Evolutionary conservation across 2,329 filamentous ascomycete genomes (phyloP).

Genomic region (Penicillium sp.): DNA sequence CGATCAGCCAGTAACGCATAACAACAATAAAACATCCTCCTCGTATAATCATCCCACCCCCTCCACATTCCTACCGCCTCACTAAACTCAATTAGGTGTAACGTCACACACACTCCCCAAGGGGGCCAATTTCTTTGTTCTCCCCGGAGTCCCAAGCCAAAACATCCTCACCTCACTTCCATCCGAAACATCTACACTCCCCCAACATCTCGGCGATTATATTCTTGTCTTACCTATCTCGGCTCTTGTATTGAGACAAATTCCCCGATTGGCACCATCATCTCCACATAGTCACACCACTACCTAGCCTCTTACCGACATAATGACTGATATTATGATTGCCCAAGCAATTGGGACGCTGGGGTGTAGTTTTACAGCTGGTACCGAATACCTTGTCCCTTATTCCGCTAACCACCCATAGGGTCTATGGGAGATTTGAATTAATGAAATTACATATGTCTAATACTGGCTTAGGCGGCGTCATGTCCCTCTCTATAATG

Average conservation of each 20-base stretch:
- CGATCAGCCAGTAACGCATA: neutral
- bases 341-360: constrained; percentile 28
- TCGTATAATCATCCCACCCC: neutral
- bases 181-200: neutral
- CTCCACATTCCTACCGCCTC: neutral
- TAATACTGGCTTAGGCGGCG: constrained; percentile 29
- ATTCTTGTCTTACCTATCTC: neutral
- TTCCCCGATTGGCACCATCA: neutral
- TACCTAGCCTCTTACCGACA: neutral
- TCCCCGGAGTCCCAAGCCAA: neutral
- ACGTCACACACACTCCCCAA: neutral
- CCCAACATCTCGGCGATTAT: neutral
- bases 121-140: neutral
- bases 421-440: neutral
- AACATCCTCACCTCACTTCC: neutral
- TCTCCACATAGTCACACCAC: neutral
- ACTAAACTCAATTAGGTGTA: constrained; percentile 1
- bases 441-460: neutral
- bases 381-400: constrained; percentile 10
- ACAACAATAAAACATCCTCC: neutral
- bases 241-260: neutral
- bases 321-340: constrained; percentile 20
- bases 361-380: constrained; percentile 27
- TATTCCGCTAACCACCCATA: neutral
- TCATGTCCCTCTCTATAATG: constrained; percentile 32